Evolutionary conservation across 2,329 filamentous ascomycete species (phyloP).

Genomic region (Tolypocladium pustulatum): DNA sequence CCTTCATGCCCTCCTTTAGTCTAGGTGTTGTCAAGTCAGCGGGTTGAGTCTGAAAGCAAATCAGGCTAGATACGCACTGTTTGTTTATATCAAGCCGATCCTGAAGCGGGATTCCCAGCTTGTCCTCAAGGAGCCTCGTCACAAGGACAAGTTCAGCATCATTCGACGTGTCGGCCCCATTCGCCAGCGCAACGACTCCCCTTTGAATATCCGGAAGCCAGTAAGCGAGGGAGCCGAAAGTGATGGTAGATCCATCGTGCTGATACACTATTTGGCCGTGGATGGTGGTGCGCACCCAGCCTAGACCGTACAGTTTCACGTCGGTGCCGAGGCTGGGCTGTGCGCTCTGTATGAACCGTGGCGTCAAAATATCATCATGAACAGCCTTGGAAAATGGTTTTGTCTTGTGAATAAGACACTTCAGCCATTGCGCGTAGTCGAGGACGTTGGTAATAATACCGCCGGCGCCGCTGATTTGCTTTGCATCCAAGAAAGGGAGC

Average conservation of each 20-base stretch:
- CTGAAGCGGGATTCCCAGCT: conserved; percentile 10
- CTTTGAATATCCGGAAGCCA: conserved; percentile 12
- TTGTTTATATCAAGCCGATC: conserved; percentile 10
- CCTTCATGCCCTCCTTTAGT: no score
- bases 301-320: conserved; percentile 16
- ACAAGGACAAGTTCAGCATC: conserved; percentile 13
- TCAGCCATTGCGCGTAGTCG: conserved; percentile 42
- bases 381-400: conserved; percentile 13
- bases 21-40: no score
- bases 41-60: no score
- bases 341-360: no score
- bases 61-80: conserved; percentile 1
- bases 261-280: conserved; percentile 16
- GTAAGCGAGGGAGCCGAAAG: conserved; percentile 16
- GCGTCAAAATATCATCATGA: conserved; percentile 22
- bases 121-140: conserved; percentile 19
- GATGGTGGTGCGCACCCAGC: conserved; percentile 16
- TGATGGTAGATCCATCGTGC: conserved; percentile 17
- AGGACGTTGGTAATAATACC: conserved; percentile 33
- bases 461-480: conserved; percentile 27
- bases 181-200: background rate
- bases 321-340: no score
- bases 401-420: conserved; percentile 28
- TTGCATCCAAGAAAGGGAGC: conserved; percentile 15
- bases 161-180: conserved; percentile 16